A percentile compares a stretch with the other conserved stretches of the same genome.
Evolutionary conservation across 345 rosid genomes (phyloP).

Genomic region (Lenwebbia sp.): DNA sequence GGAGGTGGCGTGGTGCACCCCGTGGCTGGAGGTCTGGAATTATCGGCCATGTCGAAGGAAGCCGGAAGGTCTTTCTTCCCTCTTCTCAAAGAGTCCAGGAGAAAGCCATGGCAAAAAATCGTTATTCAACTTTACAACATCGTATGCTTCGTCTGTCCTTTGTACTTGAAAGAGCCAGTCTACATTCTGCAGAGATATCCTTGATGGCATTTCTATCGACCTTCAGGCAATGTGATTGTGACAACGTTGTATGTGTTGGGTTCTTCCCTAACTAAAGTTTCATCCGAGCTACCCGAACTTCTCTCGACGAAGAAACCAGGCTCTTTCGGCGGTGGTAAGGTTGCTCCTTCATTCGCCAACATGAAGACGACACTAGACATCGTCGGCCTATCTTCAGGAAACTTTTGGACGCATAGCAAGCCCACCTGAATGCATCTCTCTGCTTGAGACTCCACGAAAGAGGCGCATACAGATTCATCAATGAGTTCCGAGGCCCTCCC

Average conservation of each 20-base stretch:
- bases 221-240: neutral
- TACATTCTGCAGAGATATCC: neutral
- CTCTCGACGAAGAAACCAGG: conserved; percentile 7
- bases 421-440: conserved; percentile 16
- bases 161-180: neutral
- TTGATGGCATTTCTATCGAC: neutral
- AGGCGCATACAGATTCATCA: neutral
- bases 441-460: neutral
- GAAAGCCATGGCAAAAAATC: neutral
- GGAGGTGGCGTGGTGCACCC: too few species aligned
- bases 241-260: neutral
- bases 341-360: conserved; percentile 9
- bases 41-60: too few species aligned
- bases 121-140: neutral
- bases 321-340: conserved; percentile 8
- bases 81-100: neutral
- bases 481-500: conserved; percentile 2
- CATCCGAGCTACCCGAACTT: neutral
- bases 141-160: neutral
- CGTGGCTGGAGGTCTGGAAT: neutral
- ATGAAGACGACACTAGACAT: conserved; percentile 8
- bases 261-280: neutral
- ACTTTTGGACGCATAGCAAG: conserved; percentile 15
- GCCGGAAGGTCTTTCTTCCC: neutral
- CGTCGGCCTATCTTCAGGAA: conserved; percentile 9